Conservation (phyloP, 371 early-diverging fungal species). For the Mucor racemosus region DNA sequence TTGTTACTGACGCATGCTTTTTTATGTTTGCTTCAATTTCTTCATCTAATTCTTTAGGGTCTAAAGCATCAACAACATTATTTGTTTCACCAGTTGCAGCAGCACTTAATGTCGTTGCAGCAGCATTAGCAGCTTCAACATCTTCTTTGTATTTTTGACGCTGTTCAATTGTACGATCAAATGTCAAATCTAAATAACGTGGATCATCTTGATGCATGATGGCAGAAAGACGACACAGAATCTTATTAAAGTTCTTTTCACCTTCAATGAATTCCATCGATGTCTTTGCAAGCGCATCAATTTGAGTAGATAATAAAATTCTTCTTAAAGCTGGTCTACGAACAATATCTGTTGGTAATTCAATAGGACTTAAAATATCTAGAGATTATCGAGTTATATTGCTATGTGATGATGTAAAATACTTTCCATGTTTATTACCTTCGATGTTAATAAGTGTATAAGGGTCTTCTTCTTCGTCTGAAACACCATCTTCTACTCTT, state of each 20-base stretch:
- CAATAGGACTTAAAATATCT: conserved; percentile 59
- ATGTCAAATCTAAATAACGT: conserved; percentile 46
- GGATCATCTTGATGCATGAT: conserved; percentile 59
- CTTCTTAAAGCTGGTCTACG: conserved; percentile 50
- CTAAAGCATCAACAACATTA: conserved; percentile 22
- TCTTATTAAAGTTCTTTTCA: conserved; percentile 56
- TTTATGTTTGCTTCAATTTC: conserved; percentile 17
- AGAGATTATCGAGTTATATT: background rate
- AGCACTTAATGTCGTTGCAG: conserved; percentile 18
- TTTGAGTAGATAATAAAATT: conserved; percentile 49
- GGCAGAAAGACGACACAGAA: conserved; percentile 50
- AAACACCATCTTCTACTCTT: conserved; percentile 43
- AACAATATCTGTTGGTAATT: conserved; percentile 56
- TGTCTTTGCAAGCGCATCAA: conserved; percentile 45
- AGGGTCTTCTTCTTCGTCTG: conserved; percentile 57
- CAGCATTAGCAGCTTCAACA: conserved; percentile 25
- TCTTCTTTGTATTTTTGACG: conserved; percentile 33
- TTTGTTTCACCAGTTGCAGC: conserved; percentile 6
- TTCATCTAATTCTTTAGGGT: conserved; percentile 20
- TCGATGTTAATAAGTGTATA: conserved; percentile 59
- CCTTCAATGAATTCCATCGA: conserved; percentile 60
- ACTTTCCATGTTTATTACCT: conserved; percentile 32
- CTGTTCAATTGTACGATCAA: conserved; percentile 46
- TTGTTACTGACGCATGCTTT: background rate
- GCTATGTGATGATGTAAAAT: background rate